Evolutionary conservation across 2,329 filamentous ascomycete species (phyloP), one percentile per base, ranked within the genome.

Genomic region (Dichotomopilus funicola): DNA sequence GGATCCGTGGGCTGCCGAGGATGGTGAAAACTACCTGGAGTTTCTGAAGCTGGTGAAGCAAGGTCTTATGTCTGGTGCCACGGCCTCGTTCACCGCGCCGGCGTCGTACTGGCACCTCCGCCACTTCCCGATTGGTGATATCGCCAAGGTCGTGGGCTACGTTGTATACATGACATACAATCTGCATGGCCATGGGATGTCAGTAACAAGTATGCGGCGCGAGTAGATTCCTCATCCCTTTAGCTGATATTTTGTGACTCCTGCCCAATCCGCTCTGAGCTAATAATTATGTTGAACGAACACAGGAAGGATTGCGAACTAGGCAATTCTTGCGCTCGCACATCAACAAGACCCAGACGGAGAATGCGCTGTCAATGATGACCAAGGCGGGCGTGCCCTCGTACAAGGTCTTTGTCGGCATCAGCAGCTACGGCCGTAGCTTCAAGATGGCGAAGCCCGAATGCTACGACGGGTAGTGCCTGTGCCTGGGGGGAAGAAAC

Each of bases 311-410:
- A 6, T 27, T 70, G 67, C 53, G 43, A 51, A 0, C 67, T 7
- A 1, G 52, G 51, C n/a, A 48, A 42, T 13, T 53, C 37, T 37
- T 53, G 2, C 59, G 59, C 9, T 51, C 42, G 33, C 55, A 57
- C 10, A 49, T 57, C 43, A 57, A 57, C 42, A 33, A 53, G n/a
- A 57, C 55, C 2, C 48, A 57, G 38, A 55, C 52, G n/a, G 34
- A 10, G 6, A 10, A 48, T 2, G 35, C 43, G 8, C 11, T 57
- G 36, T 27, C 48, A 6, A 48, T 57, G 41, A 54, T 62, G 7
- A 64, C 63, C 27, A 73, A 74, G 57, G 70, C 72, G 1, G 71
- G 70, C 5, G 71, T 73, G 0, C 61, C 65, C 1, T 51, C 62
- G 0, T 62, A 64, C 38, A 70, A 70, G 56, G 42, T 73, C 41